phyloP scores from a whole-genome alignment of 2,329 filamentous ascomycete genomes.

The Aspergillus uvarum region DNA sequence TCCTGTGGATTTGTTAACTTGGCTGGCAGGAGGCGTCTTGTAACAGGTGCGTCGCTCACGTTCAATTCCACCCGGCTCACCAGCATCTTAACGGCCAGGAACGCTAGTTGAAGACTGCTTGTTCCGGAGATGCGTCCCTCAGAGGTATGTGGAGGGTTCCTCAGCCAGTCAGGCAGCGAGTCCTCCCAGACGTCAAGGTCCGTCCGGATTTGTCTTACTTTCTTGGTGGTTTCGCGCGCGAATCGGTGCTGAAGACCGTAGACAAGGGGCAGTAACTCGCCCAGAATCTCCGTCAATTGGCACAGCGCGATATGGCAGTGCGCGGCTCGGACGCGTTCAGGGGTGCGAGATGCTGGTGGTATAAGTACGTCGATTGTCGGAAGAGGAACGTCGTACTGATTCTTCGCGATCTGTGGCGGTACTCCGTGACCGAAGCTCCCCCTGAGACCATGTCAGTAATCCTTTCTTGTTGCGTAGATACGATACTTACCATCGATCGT shows the following conservation, averaged over 20 bases:
- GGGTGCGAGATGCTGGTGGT: slow-evolving; percentile 33
- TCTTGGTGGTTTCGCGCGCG: slow-evolving; percentile 46
- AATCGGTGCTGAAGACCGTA: slow-evolving; percentile 47
- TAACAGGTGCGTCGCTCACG: slow-evolving; percentile 29
- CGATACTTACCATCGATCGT: slow-evolving; percentile 51
- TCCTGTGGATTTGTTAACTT: slow-evolving; percentile 32
- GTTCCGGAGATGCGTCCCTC: slow-evolving; percentile 41
- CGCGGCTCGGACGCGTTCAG: slow-evolving; percentile 48
- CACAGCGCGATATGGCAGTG: slow-evolving; percentile 56
- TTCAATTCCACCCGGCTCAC: slow-evolving; percentile 49
- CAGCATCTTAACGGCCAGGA: slow-evolving; percentile 49
- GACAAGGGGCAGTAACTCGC: slow-evolving; percentile 47
- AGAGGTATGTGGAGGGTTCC: slow-evolving; percentile 32
- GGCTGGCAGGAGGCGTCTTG: not conserved
- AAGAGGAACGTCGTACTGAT: slow-evolving; percentile 57
- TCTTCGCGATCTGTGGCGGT: slow-evolving; percentile 53
- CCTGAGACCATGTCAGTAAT: slow-evolving; percentile 34
- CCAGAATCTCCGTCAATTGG: slow-evolving; percentile 49
- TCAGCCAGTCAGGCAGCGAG: slow-evolving; percentile 46
- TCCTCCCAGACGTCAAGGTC: slow-evolving; percentile 49
- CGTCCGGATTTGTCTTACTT: slow-evolving; percentile 46
- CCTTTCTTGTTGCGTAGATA: not conserved
- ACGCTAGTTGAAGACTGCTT: slow-evolving; percentile 47
- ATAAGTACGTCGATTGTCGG: slow-evolving; percentile 48
- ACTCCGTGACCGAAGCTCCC: slow-evolving; percentile 57